phyloP scores from a whole-genome alignment of 1,284 basidiomycete genomes.

The Vanrija sp. region DNA sequence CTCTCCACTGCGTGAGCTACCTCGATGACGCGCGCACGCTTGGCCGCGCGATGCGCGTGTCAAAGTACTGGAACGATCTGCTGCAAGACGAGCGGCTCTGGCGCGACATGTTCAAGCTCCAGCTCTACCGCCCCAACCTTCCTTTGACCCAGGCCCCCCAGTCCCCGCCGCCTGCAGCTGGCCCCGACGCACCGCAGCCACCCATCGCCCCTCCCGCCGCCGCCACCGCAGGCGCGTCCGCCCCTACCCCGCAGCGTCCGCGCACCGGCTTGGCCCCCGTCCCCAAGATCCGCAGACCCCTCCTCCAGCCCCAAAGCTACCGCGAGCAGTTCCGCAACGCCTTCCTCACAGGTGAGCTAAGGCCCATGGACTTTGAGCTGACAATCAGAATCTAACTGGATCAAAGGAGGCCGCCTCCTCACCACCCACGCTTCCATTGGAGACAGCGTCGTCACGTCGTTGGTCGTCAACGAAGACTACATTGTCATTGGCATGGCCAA shows the following conservation, averaged over 20 bases:
- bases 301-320: conserved; percentile 6
- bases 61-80: conserved; percentile 69
- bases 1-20: conserved; percentile 73
- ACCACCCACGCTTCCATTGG: conserved; percentile 67
- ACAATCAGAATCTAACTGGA: conserved; percentile 73
- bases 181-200: background rate
- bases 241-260: background rate
- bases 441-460: conserved; percentile 75
- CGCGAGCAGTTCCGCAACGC: conserved; percentile 19
- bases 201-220: background rate
- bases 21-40: conserved; percentile 78
- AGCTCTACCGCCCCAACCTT: conserved; percentile 53
- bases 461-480: conserved; percentile 79
- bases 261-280: background rate
- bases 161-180: conserved; percentile 8
- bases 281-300: conserved; percentile 1
- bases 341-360: conserved; percentile 11
- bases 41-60: conserved; percentile 68
- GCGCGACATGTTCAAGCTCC: conserved; percentile 69
- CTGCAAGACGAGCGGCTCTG: conserved; percentile 80
- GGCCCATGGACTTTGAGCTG: too few relatives aligned
- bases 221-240: background rate
- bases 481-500: conserved; percentile 89
- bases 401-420: conserved; percentile 70
- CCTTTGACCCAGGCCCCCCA: background rate